Base-by-base conservation (phyloP, 352 stramenopile genomes). In the Phytophthora hybrid region DNA sequence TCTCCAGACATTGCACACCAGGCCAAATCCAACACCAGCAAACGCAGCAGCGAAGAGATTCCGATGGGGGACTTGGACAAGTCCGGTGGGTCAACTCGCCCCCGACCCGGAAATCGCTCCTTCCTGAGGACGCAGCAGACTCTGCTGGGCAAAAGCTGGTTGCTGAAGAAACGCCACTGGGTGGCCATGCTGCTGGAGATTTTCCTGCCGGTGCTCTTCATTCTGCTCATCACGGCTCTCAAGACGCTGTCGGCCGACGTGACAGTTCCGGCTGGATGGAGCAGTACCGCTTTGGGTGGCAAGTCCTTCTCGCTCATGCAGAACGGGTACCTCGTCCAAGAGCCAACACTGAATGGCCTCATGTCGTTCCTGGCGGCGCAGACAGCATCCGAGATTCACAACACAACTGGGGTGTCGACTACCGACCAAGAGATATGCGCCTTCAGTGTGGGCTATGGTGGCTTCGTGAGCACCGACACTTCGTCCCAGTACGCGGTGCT, bases 121-220 rank as follows among this genome's bases (percentile, higher is more conserved):
- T 69, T 78, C 53, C 18, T 75, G 26, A 44, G 16, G 31, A 77
- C 63, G 21, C 73, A 79, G 51, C 51, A 39, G 31, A 90, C 88
- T 46, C 71, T 93, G 37, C 63, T 94, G 14, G 89, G 81, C 73
- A 94, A 94, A 72, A 94, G 91, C 69, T 88, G 76, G 76, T 66
- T 92, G 69, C 74, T 94, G 55, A 94, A 94, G 69, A 87, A 83
- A 65, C 85, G 87, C 9, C 84, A 93, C 49, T 75, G 73, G 49
- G 23, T 87, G 7, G 83, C 82, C 13, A 92, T 83, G 26, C 29
- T 78, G 32, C 37, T 88, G 11, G 85, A 94, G 61, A 78, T 93
- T 44, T 59, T 88, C 9, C 61, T 95, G 10, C 88, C 88, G 0
- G 75, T 93, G 55, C 37, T 90, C 19, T 93, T 93, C 67, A 88